Percentiles rank a stretch among this genome's conserved stretches.
These are phyloP conservation scores for Carex myosuroides DNA, from an alignment of 176 grass and related monocot species.

Conservation along the genomic window DNA sequence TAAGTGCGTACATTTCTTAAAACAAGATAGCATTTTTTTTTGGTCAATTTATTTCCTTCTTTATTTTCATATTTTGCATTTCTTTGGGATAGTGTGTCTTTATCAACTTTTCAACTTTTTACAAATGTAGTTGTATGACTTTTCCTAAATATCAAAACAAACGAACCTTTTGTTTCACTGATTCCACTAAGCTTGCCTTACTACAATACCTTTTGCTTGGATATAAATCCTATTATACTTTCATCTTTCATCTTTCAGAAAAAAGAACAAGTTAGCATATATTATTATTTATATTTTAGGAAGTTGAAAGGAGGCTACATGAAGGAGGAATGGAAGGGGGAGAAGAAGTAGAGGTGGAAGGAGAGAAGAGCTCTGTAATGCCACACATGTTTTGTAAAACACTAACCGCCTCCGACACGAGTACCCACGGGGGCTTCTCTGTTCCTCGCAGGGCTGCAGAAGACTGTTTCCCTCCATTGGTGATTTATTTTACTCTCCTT, in stretches of 20 bases:
- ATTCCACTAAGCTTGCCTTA: background rate
- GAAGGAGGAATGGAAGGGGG: conserved; percentile 38
- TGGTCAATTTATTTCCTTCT: background rate
- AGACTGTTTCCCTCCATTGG: conserved; percentile 89
- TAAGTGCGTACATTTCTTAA: background rate
- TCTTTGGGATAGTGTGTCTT: background rate
- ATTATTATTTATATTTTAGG: conserved; percentile 30
- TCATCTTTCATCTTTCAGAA: background rate
- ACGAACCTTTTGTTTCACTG: background rate
- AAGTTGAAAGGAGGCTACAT: conserved; percentile 37
- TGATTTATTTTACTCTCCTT: conserved; percentile 22
- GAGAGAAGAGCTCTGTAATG: conserved; percentile 44
- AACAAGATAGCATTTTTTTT: background rate
- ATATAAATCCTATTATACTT: background rate
- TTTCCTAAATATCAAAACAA: conserved; percentile 2
- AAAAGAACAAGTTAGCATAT: background rate
- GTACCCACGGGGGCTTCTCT: conserved; percentile 95
- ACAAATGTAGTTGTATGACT: background rate
- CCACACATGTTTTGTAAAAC: conserved; percentile 99
- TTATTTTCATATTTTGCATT: background rate
- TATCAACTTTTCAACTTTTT: conserved; percentile 1
- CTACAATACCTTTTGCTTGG: background rate
- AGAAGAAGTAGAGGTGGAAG: conserved; percentile 39
- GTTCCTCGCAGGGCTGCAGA: conserved; percentile 96
- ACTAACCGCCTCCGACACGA: conserved; percentile 92